These are phyloP conservation scores for Phaeosphaeria sp. DNA, from an alignment of 2,329 filamentous ascomycete genomes.

Conservation along the genomic window DNA sequence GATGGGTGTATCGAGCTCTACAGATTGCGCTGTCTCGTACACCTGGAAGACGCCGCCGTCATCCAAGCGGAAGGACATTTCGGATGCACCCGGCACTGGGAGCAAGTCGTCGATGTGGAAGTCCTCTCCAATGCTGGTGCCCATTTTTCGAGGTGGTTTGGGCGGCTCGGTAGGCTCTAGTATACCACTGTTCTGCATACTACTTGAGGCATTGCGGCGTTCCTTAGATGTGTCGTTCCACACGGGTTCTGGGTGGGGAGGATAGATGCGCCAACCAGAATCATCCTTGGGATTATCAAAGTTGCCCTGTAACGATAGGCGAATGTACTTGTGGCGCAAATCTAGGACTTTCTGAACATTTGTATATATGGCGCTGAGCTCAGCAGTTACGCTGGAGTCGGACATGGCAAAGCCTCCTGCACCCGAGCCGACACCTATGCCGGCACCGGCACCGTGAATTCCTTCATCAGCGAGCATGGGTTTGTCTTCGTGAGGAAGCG, in stretches of 20 bases:
- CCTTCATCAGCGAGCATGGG: constrained; percentile 62
- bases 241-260: constrained; percentile 86
- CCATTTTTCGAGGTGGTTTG: constrained; percentile 75
- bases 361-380: constrained; percentile 84
- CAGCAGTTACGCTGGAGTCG: constrained; percentile 80
- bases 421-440: constrained; percentile 67
- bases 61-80: constrained; percentile 80
- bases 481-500: constrained; percentile 62
- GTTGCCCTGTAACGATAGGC: constrained; percentile 79
- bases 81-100: constrained; percentile 73
- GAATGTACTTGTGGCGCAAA: constrained; percentile 85
- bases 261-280: constrained; percentile 85
- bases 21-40: constrained; percentile 72
- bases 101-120: constrained; percentile 81
- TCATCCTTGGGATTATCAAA: constrained; percentile 89
- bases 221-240: constrained; percentile 71
- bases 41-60: constrained; percentile 90
- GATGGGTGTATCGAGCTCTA: constrained; percentile 70
- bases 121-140: constrained; percentile 89
- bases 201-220: constrained; percentile 45
- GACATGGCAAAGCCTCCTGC: constrained; percentile 70
- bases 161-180: constrained; percentile 39
- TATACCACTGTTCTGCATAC: constrained; percentile 47
- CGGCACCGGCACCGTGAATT: constrained; percentile 64
- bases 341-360: constrained; percentile 92